Evolutionary conservation across 352 stramenopile genomes (phyloP).

Genomic region (Phytophthora hybrid): DNA sequence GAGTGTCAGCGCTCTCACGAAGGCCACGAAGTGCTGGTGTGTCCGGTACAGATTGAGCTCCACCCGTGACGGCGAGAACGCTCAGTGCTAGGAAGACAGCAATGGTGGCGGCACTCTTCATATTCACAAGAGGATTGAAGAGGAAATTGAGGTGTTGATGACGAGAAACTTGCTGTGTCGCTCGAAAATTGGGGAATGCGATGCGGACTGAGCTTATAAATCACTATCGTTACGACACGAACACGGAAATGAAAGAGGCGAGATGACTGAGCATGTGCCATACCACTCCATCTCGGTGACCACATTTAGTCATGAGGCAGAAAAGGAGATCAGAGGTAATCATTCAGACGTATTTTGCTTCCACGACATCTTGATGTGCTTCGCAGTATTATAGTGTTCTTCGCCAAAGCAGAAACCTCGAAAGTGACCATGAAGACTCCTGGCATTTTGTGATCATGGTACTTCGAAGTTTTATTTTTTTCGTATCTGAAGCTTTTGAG

Average conservation of each 20-base stretch:
- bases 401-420: too few species aligned
- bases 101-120: slow-evolving; percentile 13
- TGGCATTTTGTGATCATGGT: too few species aligned
- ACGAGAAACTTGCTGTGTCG: not conserved
- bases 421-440: too few species aligned
- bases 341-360: too few species aligned
- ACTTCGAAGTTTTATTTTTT: too few species aligned
- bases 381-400: too few species aligned
- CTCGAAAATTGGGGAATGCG: slow-evolving; percentile 8
- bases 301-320: too few species aligned
- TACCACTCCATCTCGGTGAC: too few species aligned
- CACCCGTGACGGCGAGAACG: slow-evolving; percentile 5
- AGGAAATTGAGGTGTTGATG: not conserved
- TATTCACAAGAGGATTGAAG: not conserved
- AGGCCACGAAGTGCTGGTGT: not conserved
- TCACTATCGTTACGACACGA: not conserved
- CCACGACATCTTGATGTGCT: too few species aligned
- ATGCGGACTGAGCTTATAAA: not conserved
- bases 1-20: not conserved
- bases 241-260: not conserved
- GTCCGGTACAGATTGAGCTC: not conserved
- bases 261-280: too few species aligned
- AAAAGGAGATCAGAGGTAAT: too few species aligned
- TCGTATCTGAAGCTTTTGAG: too few species aligned
- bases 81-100: slow-evolving; percentile 14